These are phyloP conservation scores for Phaeosphaeriaceae sp. DNA, from an alignment of 2,329 filamentous ascomycete genomes.

Conservation along the genomic window DNA sequence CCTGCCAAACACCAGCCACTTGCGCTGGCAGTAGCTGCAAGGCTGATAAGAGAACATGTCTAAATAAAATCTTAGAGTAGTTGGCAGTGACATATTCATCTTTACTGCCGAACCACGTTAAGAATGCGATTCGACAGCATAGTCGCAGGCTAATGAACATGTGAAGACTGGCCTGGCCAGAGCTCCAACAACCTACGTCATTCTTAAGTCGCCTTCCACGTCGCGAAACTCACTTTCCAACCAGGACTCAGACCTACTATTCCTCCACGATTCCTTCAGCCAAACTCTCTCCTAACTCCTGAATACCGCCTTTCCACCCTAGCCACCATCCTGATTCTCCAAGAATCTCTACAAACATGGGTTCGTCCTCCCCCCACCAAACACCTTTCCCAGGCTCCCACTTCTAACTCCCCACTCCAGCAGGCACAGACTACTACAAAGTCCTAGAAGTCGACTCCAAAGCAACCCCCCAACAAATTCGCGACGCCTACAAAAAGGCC, in stretches of 20 bases:
- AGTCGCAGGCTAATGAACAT: background rate
- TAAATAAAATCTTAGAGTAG: background rate
- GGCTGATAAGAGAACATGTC: no score
- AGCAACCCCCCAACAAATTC: slow-evolving; percentile 82
- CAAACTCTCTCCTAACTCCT: background rate
- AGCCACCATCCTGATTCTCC: background rate
- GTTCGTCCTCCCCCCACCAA: background rate
- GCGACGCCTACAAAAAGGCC: slow-evolving; percentile 92
- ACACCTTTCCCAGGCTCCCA: background rate
- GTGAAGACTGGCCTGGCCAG: background rate
- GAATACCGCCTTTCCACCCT: background rate
- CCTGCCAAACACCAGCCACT: no score
- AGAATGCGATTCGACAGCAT: background rate
- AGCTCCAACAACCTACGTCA: background rate
- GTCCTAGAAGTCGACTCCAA: slow-evolving; percentile 72
- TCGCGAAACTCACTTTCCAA: background rate
- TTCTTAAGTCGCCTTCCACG: background rate
- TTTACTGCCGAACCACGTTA: background rate
- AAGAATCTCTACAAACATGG: background rate
- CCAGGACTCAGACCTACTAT: background rate
- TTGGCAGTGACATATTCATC: background rate
- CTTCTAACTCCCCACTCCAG: slow-evolving; percentile 1
- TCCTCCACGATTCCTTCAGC: background rate
- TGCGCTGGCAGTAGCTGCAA: no score
- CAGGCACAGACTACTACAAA: slow-evolving; percentile 20